Evolutionary conservation across 768 basidiomycete genomes (phyloP), one percentile per base, ranked within the genome.

Genomic region (Leccinum rimulosum): DNA sequence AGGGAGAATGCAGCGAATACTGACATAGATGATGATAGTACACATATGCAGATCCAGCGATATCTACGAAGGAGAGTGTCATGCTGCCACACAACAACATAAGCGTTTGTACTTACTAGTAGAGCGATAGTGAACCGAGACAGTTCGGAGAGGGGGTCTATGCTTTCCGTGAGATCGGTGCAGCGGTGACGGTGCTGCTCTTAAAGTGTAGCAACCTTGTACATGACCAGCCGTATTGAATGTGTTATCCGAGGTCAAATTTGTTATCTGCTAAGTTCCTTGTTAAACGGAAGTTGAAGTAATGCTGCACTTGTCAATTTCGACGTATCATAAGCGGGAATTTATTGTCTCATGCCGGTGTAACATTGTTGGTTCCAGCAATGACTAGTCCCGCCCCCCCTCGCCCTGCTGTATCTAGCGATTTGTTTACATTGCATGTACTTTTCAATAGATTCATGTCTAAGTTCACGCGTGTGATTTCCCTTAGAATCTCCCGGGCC

Each of bases 1-100:
- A 71, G 27, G 15, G 27, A 36, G 7, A 61, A 15, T 8, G 51
- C 59, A 3, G 43, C 19, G 8, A 36, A 62, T 9, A 47, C 57
- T 50, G 30, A 52, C 14, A 17, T 51, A 51, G 35, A 22, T 22
- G 22, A 22, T 22, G 22, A 22, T 22, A 22, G 22, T 54, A 71
- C 1, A 52, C 25, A 15, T 27, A 50, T 6, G 19, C 33, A 6
- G 40, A 59, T 40, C 50, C 56, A 33, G 27, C 31, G 40, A 66
- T 52, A 6, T 15, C 3, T 49, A 22, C 30, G 30, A 17, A 33
- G 25, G 14, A n/a, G 22, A 19, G 3, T 12, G 14, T 4, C 33
- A 25, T 11, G 14, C 14, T 40, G 35, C n/a, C 22, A 22, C 22
- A n/a, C 49, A 31, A 36, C 6, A 17, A 15, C 17, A 33, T 12